Evolutionary conservation across 1,284 basidiomycete genomes (phyloP).

Genomic region (Apiotrichum veenhuisii): DNA sequence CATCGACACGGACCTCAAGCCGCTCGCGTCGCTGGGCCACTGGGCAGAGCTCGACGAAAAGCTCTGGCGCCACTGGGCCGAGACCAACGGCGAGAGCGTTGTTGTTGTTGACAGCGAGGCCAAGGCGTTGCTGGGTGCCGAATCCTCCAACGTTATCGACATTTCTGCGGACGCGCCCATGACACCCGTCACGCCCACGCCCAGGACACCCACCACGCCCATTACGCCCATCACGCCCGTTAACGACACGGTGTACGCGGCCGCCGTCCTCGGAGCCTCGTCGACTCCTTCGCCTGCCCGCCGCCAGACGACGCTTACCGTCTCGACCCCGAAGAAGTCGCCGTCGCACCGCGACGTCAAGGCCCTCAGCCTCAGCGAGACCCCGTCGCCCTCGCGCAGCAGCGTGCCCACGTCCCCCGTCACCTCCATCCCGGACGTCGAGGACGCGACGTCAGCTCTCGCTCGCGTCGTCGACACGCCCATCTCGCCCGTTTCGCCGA

Average conservation of each 20-base stretch:
- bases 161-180: neutral
- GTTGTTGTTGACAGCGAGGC: conserved; percentile 1
- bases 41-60: conserved; percentile 72
- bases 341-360: neutral
- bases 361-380: no score
- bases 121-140: neutral
- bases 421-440: conserved; percentile 5
- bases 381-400: neutral
- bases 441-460: conserved; percentile 11
- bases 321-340: neutral
- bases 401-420: neutral
- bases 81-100: conserved; percentile 17
- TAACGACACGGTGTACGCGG: neutral
- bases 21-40: conserved; percentile 60
- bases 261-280: neutral
- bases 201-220: no score
- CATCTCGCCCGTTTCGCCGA: neutral
- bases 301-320: neutral
- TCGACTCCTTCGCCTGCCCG: neutral
- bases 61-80: conserved; percentile 56
- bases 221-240: neutral
- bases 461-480: neutral
- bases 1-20: conserved; percentile 85
- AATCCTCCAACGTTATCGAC: neutral
- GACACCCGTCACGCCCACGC: neutral